Evolutionary conservation across 805 yeast genomes (phyloP), one percentile per base, ranked within the genome.

Genomic region (Cyberlindnera xishuangbannaensis): DNA sequence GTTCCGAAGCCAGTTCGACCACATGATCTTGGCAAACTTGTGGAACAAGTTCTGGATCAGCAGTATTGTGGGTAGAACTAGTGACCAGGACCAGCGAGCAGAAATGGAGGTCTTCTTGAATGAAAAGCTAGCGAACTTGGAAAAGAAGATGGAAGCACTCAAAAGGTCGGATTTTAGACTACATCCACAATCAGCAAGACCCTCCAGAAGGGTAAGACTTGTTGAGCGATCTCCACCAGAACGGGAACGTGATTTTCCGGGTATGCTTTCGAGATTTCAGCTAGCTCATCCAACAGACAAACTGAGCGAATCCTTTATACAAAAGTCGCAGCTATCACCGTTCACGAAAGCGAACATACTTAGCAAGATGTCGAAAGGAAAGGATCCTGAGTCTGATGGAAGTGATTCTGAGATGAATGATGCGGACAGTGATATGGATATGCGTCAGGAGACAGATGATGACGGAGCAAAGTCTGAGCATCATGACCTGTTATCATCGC

Each of bases 1-100:
- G 8, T 81, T 78, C 60, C 62, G 71, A 37, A 71, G 71, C 30
- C 54, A 61, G 2, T 43, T 62, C 6, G 92, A 83, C 47, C 58
- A 59, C 15, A 53, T 59, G 25, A 50, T 79, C 15, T 46, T 76
- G 15, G 56, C 63, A 25, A 45, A 62, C 21, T 37, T 74, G 15
- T 62, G 69, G 62, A 58, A 57, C 36, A 64, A 67, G 39, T 68
- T 61, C 44, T 73, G 77, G 78, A 58, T 62, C 22, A 54, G 59
- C 13, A 61, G 66, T 8, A 44, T 71, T 12, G 47, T 44, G 2
- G 47, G 42, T 5, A 39, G 39, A 7, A 27, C 21, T 6, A 33
- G 30, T 10, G 33, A 31, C n/a, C 35, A 35, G 6, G 44, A 44
- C 18, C 33, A 39, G 28, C 25, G 36, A 12, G 26, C 19, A 8